Percentiles rank a stretch among this genome's conserved stretches.
Conservation (phyloP, 495 filamentous ascomycete genomes). For the Annulohypoxylon nitens region DNA sequence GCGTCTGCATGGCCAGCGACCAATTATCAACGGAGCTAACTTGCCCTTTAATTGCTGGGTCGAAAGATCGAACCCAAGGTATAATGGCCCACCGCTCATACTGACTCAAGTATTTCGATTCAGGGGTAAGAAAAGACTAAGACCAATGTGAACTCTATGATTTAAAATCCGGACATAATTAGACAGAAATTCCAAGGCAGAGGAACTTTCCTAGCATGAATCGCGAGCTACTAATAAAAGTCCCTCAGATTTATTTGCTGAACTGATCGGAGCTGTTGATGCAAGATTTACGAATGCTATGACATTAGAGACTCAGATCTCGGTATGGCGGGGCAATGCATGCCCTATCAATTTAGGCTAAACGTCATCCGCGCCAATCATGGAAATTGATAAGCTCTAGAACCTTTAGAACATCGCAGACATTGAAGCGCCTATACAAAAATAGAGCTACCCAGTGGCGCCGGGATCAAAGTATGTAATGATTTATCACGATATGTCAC, state of each 20-base stretch:
- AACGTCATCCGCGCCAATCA: constrained; percentile 41
- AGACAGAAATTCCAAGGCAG: background rate
- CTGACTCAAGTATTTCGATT: constrained; percentile 30
- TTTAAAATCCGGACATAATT: background rate
- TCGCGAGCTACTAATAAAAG: constrained; percentile 22
- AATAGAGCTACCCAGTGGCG: constrained; percentile 1
- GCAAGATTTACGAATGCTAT: constrained; percentile 39
- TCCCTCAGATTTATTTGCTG: constrained; percentile 29
- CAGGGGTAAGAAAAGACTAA: constrained; percentile 3
- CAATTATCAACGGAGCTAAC: constrained; percentile 29
- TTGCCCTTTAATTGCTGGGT: constrained; percentile 94
- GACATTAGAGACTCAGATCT: constrained; percentile 35
- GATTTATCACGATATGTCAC: constrained; percentile 11
- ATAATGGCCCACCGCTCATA: constrained; percentile 72
- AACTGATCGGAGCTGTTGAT: constrained; percentile 35
- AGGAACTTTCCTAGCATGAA: constrained; percentile 4
- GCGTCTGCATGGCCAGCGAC: background rate
- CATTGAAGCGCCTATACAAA: background rate
- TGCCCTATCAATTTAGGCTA: constrained; percentile 45
- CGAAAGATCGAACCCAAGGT: constrained; percentile 94
- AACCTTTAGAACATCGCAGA: background rate
- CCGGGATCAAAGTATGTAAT: constrained; percentile 10
- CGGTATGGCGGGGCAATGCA: constrained; percentile 45
- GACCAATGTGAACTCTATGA: background rate
- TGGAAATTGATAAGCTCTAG: constrained; percentile 14